Conservation (phyloP, 2,329 filamentous ascomycete genomes). For the Fusarium odoratissimum region DNA sequence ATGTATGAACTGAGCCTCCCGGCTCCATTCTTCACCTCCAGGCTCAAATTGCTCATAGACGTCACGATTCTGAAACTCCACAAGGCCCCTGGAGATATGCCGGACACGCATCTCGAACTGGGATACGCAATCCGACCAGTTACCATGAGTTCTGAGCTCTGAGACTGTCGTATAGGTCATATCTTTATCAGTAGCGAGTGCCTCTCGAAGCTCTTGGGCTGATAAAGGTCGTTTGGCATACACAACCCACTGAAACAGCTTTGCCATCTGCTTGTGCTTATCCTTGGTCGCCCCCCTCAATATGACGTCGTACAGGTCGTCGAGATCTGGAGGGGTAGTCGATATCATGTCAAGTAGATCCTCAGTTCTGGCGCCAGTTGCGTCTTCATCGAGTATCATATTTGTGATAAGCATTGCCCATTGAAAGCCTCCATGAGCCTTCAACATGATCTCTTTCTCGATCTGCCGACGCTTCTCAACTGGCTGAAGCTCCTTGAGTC, state of each 20-base stretch:
- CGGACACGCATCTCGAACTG: background rate
- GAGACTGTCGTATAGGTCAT: background rate
- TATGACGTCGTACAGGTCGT: accelerated
- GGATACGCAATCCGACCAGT: accelerated
- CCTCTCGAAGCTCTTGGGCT: background rate
- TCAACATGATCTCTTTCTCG: background rate
- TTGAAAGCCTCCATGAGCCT: background rate
- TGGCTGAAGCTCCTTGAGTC: accelerated
- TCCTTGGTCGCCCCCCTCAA: background rate
- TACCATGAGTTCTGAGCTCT: accelerated
- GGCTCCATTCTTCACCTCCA: background rate
- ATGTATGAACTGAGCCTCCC: background rate
- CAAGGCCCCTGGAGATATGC: background rate
- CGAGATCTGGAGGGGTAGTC: too few species aligned
- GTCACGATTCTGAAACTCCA: background rate
- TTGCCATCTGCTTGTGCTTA: background rate
- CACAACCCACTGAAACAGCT: background rate
- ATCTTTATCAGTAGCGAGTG: background rate
- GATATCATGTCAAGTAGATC: too few species aligned
- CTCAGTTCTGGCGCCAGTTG: too few species aligned
- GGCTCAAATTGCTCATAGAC: background rate
- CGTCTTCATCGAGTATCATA: too few species aligned
- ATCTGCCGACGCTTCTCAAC: background rate
- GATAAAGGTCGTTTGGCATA: background rate
- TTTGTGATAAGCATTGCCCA: too few species aligned